Conservation (phyloP, 495 filamentous ascomycete species). For the Penicillium herquei region DNA sequence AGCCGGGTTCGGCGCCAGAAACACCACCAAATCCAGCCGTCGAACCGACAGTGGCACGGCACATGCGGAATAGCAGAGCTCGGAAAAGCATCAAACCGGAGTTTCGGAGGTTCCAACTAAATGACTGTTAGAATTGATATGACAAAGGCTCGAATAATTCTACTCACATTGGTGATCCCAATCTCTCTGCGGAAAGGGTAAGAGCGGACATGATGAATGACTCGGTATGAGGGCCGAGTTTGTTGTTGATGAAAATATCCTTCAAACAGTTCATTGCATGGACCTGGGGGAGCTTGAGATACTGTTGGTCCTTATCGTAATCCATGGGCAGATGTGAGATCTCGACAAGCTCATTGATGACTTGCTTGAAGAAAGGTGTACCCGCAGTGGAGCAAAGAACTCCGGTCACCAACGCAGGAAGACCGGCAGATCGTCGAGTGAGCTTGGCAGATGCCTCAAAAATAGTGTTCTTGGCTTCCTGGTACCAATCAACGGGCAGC, state of each 20-base stretch:
- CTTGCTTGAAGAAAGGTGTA: slow-evolving; percentile 45
- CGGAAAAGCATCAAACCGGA: slow-evolving; percentile 87
- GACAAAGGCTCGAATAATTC: neutral
- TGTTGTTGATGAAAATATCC: slow-evolving; percentile 78
- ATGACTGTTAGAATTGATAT: slow-evolving; percentile 11
- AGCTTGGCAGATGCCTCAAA: slow-evolving; percentile 68
- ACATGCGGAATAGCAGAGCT: slow-evolving; percentile 72
- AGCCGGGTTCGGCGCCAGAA: slow-evolving; percentile 43
- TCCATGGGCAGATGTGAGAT: slow-evolving; percentile 58
- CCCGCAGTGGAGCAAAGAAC: slow-evolving; percentile 54
- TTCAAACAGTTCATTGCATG: slow-evolving; percentile 91
- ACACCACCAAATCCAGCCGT: slow-evolving; percentile 39
- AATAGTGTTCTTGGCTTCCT: slow-evolving; percentile 64
- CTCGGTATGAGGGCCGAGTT: slow-evolving; percentile 62
- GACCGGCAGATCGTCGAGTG: slow-evolving; percentile 86
- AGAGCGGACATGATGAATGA: slow-evolving; percentile 68
- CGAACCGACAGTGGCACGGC: slow-evolving; percentile 28
- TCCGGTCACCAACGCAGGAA: slow-evolving; percentile 79
- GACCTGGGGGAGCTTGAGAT: slow-evolving; percentile 78
- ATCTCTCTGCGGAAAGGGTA: slow-evolving; percentile 67
- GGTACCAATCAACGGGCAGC: slow-evolving; percentile 57
- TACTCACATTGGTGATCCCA: slow-evolving; percentile 60
- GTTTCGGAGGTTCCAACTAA: slow-evolving; percentile 89
- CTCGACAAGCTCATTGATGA: slow-evolving; percentile 51
- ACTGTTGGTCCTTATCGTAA: slow-evolving; percentile 35